phyloP scores from a whole-genome alignment of 257 asterid species.

The Verbena officinalis region DNA sequence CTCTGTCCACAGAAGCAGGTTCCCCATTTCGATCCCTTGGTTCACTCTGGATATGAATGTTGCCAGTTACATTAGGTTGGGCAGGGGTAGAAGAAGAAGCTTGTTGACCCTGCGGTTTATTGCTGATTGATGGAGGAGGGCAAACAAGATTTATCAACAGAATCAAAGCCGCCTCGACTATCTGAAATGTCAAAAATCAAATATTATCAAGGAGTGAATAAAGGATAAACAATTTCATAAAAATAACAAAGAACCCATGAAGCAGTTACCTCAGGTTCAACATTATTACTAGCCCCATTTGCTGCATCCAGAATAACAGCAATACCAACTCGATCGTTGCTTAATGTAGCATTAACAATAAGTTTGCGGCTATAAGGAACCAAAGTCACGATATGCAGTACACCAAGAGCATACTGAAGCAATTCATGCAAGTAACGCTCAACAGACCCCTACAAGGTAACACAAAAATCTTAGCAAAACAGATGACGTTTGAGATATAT shows the following conservation, averaged over 20 bases:
- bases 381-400: slow-evolving; percentile 84
- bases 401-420: slow-evolving; percentile 94
- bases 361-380: slow-evolving; percentile 88
- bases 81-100: slow-evolving; percentile 47
- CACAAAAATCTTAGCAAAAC: slow-evolving; percentile 22
- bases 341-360: slow-evolving; percentile 76
- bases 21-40: slow-evolving; percentile 70
- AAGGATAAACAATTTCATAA: slow-evolving; percentile 8
- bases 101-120: slow-evolving; percentile 90
- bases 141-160: slow-evolving; percentile 92
- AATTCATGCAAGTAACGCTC: slow-evolving; percentile 95
- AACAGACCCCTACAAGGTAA: slow-evolving; percentile 82
- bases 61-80: slow-evolving; percentile 51
- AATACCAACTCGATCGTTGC: slow-evolving; percentile 95
- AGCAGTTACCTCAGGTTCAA: slow-evolving; percentile 86
- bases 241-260: slow-evolving; percentile 2
- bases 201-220: slow-evolving; percentile 1
- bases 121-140: slow-evolving; percentile 99
- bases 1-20: slow-evolving; percentile 65
- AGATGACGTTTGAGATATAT: background rate
- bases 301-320: slow-evolving; percentile 97
- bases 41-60: slow-evolving; percentile 51
- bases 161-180: slow-evolving; percentile 88
- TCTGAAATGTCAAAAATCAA: slow-evolving; percentile 48
- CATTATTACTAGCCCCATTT: slow-evolving; percentile 89